These are phyloP conservation scores for Ambrosia artemisiifolia DNA, from an alignment of 129 eudicot genomes.

Conservation along the genomic window DNA sequence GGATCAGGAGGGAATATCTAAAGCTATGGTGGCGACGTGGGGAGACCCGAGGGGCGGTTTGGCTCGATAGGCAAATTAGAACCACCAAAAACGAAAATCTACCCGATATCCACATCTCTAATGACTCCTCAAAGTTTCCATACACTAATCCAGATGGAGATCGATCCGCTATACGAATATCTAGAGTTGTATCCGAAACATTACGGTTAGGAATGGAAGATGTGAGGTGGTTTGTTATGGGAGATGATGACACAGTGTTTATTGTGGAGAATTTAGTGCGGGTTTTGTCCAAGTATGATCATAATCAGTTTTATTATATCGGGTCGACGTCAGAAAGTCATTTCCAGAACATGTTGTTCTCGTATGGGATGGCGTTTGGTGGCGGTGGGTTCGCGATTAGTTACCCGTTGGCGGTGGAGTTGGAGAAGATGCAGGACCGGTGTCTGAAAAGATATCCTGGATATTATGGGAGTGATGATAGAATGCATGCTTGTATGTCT, in stretches of 20 bases:
- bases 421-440: constrained; percentile 57
- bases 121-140: constrained; percentile 43
- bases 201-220: constrained; percentile 42
- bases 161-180: constrained; percentile 56
- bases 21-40: constrained; percentile 61
- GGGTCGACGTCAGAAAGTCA: constrained; percentile 68
- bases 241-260: constrained; percentile 71
- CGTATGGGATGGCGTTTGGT: constrained; percentile 64
- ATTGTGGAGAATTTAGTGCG: constrained; percentile 49
- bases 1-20: constrained; percentile 36
- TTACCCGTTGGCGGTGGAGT: constrained; percentile 54
- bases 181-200: constrained; percentile 64
- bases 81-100: constrained; percentile 34
- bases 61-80: constrained; percentile 44
- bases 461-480: constrained; percentile 67
- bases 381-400: constrained; percentile 84
- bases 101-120: constrained; percentile 49
- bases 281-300: constrained; percentile 54
- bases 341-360: constrained; percentile 48
- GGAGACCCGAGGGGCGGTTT: constrained; percentile 49
- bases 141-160: constrained; percentile 49
- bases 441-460: constrained; percentile 56
- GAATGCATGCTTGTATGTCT: constrained; percentile 56
- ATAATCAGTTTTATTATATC: constrained; percentile 57
- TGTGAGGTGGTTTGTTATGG: constrained; percentile 70